These are phyloP conservation scores for Geotrichum klebahnii DNA, from an alignment of 1,139 yeast species.

Conservation along the genomic window DNA sequence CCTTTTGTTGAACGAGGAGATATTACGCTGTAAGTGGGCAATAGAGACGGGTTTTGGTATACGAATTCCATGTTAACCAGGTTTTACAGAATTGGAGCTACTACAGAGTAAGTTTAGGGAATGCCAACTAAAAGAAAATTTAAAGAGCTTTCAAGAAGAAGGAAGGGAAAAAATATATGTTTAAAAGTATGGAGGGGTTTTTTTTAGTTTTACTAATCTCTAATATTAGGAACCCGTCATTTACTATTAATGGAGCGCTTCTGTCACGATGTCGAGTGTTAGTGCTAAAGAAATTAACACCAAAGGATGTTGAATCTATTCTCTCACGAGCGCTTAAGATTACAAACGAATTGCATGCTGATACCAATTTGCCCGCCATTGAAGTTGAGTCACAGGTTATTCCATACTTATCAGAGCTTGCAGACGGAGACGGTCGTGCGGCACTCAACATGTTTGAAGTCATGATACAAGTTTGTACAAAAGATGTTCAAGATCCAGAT, in stretches of 20 bases:
- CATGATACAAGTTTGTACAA: slow-evolving; percentile 33
- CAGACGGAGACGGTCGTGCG: slow-evolving; percentile 86
- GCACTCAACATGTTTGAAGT: slow-evolving; percentile 75
- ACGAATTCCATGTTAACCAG: background rate
- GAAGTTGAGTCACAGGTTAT: slow-evolving; percentile 55
- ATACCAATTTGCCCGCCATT: slow-evolving; percentile 36
- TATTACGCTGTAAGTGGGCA: slow-evolving; percentile 32
- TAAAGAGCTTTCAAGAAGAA: too few species aligned
- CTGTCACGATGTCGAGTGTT: slow-evolving; percentile 86
- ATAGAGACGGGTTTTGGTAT: slow-evolving; percentile 1
- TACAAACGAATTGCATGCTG: slow-evolving; percentile 55
- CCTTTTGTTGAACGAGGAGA: slow-evolving; percentile 44
- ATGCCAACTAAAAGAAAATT: too few species aligned
- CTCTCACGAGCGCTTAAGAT: slow-evolving; percentile 60
- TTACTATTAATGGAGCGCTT: slow-evolving; percentile 80
- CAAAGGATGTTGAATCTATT: slow-evolving; percentile 54
- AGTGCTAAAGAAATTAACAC: slow-evolving; percentile 61
- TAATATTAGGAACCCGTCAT: slow-evolving; percentile 64
- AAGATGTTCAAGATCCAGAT: slow-evolving; percentile 2
- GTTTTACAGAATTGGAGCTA: slow-evolving; percentile 69
- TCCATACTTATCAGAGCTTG: slow-evolving; percentile 66
- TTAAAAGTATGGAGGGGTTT: too few species aligned
- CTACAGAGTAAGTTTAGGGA: slow-evolving; percentile 59
- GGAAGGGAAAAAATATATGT: too few species aligned
- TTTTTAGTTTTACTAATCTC: too few species aligned